Base-by-base conservation (phyloP, 306 rosid genomes). In the Carpinus viminea region DNA sequence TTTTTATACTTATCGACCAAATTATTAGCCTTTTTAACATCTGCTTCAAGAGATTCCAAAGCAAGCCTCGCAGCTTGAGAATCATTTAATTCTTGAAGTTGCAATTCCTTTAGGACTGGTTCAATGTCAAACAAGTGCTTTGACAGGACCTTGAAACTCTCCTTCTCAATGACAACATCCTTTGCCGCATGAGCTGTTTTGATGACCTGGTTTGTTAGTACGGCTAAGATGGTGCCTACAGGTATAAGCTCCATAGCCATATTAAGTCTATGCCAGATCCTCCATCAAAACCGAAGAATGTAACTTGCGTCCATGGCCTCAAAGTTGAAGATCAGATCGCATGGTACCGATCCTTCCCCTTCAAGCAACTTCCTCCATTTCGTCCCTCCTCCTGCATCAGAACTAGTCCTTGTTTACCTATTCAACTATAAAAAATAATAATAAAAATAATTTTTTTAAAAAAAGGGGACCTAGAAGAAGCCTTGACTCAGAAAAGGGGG, bases 101-200 rank as follows among this genome's bases (percentile, higher is more conserved):
- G 96, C 78, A 93, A 64, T 71, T 91, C 94, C 84, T 84, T 91
- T 20, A 91, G 78, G 28, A 93, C 96, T 0, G 87, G 89, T 74
- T 87, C 96, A 54, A 93, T 89, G 78, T 91, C 93, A 45, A 85
- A 81, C 80, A 93, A 85, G 71, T 93, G 86, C 72, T 84, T 80
- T 46, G 98, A 88, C 50, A 93, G 88, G 70, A 83, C 85, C 83
- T 83, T 93, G 70, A 93, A 93, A 80, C 91, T 84, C 82, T 89
- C 94, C 82, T 91, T 93, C 13, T 86, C 88, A 12, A 86, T 36
- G 75, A 89, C 88, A 73, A 91, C 88, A 78, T 88, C 94, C 41
- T 84, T 81, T 56, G 98, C 96, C 47, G 98, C 94, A 8, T 77
- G 48, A 55, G 96, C 93, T 70, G 98, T 93, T 86, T 87, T 88